These are phyloP conservation scores for Striga hermonthica DNA, from an alignment of 305 asterid species.

Conservation along the genomic window DNA sequence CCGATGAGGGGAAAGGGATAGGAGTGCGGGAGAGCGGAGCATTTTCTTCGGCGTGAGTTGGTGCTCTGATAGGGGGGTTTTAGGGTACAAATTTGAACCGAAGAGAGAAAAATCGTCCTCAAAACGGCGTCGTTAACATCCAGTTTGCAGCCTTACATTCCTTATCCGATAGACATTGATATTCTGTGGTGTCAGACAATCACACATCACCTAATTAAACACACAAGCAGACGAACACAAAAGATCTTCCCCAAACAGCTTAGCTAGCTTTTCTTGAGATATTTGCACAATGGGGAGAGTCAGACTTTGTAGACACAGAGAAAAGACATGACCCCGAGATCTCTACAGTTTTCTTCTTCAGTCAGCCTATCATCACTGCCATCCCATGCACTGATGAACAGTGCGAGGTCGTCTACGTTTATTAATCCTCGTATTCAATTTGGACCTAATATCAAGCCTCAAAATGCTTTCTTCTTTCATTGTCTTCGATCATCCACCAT, in stretches of 20 bases:
- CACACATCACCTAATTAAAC: conserved; percentile 35
- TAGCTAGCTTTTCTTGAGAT: not conserved
- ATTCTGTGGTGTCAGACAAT: not conserved
- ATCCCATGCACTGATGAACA: conserved; percentile 25
- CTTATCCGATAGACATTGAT: no score
- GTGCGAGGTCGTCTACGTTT: not conserved
- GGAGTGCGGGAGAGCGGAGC: no score
- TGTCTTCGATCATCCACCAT: conserved; percentile 25
- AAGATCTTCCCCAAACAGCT: conserved; percentile 24
- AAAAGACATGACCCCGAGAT: conserved; percentile 38
- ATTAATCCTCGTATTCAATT: conserved; percentile 19
- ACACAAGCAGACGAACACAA: conserved; percentile 20
- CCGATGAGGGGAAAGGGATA: no score
- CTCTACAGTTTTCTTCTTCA: conserved; percentile 26
- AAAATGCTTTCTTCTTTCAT: conserved; percentile 15
- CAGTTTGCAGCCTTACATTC: no score
- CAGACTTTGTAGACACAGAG: not conserved
- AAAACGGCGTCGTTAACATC: no score
- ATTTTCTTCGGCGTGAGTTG: no score
- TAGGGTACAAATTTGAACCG: no score
- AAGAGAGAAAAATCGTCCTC: no score
- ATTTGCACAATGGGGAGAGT: conserved; percentile 31
- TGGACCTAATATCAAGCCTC: conserved; percentile 23
- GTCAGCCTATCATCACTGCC: conserved; percentile 16
- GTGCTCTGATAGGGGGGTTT: no score